phyloP scores from a whole-genome alignment of 352 stramenopile species.

The Globisporangium ultimum region DNA sequence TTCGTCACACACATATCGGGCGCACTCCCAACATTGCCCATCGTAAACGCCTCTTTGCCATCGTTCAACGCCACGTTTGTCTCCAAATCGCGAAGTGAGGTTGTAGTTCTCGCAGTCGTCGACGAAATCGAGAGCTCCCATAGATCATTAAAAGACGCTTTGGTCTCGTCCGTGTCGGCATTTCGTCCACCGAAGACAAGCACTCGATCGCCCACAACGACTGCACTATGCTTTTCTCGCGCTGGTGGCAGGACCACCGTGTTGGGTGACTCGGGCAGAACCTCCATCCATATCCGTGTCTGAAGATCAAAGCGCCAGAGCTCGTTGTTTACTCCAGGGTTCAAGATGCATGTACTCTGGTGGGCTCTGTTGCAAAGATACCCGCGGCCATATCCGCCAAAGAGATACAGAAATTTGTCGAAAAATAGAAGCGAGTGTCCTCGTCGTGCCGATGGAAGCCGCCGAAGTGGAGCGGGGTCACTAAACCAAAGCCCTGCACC shows the following conservation, averaged over 20 bases:
- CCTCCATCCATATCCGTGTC: slow-evolving; percentile 49
- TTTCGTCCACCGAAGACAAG: slow-evolving; percentile 59
- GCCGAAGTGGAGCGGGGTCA: slow-evolving; percentile 24
- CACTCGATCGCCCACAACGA: slow-evolving; percentile 36
- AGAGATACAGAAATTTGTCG: slow-evolving; percentile 54
- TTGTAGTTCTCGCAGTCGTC: slow-evolving; percentile 23
- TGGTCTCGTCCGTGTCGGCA: slow-evolving; percentile 20
- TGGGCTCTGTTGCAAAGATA: slow-evolving; percentile 52
- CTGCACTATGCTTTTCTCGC: slow-evolving; percentile 61
- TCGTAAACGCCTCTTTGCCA: slow-evolving; percentile 43
- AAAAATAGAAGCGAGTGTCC: slow-evolving; percentile 56
- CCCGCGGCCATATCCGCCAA: slow-evolving; percentile 54
- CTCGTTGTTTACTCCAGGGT: slow-evolving; percentile 50
- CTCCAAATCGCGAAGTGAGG: slow-evolving; percentile 36
- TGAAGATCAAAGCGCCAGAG: slow-evolving; percentile 63
- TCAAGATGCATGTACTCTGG: slow-evolving; percentile 37
- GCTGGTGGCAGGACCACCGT: slow-evolving; percentile 19
- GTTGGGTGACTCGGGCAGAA: slow-evolving; percentile 13
- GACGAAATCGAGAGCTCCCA: slow-evolving; percentile 64
- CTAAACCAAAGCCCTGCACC: slow-evolving; percentile 28
- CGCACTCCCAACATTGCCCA: slow-evolving; percentile 29
- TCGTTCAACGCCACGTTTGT: slow-evolving; percentile 39
- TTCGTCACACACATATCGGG: slow-evolving; percentile 42
- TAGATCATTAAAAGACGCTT: slow-evolving; percentile 44
- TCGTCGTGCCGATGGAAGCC: slow-evolving; percentile 48